phyloP scores from a whole-genome alignment of 257 asterid genomes.

The Solanum pinnatisectum region DNA sequence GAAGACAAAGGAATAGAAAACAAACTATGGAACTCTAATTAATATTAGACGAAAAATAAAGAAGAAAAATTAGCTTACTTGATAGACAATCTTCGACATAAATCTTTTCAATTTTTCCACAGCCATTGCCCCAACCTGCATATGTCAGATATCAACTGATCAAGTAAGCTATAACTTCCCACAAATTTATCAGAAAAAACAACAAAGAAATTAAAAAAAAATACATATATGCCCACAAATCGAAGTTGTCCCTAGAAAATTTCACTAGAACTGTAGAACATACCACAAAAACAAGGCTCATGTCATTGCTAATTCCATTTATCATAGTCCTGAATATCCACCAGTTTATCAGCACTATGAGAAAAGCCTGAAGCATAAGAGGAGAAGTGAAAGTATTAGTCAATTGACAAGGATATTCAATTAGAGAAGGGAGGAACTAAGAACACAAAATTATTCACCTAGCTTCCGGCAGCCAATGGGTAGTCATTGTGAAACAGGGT shows the following conservation, averaged over 20 bases:
- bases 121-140: conserved; percentile 90
- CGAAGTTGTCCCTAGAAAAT: not conserved
- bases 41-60: not conserved
- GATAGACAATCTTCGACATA: conserved; percentile 68
- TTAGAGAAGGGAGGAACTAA: not conserved
- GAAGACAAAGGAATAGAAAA: not conserved
- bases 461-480: conserved; percentile 64
- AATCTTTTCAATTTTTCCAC: conserved; percentile 68
- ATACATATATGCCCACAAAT: not conserved
- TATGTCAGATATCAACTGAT: not conserved
- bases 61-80: conserved; percentile 26
- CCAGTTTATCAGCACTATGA: conserved; percentile 74
- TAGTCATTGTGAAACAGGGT: conserved; percentile 71
- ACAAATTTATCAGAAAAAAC: not conserved
- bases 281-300: conserved; percentile 81
- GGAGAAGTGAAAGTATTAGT: not conserved
- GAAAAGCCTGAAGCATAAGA: conserved; percentile 54
- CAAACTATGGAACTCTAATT: too few species aligned
- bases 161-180: not conserved
- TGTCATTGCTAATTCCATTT: conserved; percentile 34
- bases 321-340: conserved; percentile 57
- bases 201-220: too few species aligned
- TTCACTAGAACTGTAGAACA: not conserved
- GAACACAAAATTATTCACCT: conserved; percentile 26
- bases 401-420: not conserved